phyloP scores from a whole-genome alignment of 1,139 yeast genomes.

The Pichia norvegensis region DNA sequence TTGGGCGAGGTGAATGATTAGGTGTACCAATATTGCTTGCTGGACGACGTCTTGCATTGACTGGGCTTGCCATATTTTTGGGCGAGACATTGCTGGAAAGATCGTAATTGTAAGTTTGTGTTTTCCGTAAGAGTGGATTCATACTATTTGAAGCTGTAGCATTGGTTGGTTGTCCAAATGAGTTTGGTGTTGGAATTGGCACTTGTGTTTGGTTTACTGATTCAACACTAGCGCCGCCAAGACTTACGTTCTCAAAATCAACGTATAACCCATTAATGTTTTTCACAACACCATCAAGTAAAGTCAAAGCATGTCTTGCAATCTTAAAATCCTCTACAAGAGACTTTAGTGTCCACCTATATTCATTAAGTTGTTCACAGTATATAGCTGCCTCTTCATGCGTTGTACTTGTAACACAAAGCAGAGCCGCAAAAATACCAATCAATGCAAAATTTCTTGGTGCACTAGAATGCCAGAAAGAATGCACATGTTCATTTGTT shows the following conservation, averaged over 20 bases:
- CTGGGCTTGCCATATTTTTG: conserved; percentile 3
- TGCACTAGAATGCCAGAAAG: conserved; percentile 84
- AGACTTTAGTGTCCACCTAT: conserved; percentile 65
- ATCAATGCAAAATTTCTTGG: conserved; percentile 70
- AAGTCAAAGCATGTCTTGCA: conserved; percentile 58
- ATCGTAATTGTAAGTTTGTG: conserved; percentile 4
- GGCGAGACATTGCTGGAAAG: conserved; percentile 8
- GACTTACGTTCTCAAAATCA: conserved; percentile 14
- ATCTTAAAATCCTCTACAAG: conserved; percentile 70
- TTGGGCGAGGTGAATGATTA: conserved; percentile 1
- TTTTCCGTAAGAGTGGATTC: neutral
- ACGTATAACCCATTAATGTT: conserved; percentile 60
- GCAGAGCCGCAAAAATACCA: conserved; percentile 77
- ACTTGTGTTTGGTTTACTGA: neutral
- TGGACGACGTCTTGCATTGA: neutral
- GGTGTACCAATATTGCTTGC: conserved; percentile 1
- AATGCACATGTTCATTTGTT: conserved; percentile 72
- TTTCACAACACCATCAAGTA: conserved; percentile 55
- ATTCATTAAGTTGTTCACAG: conserved; percentile 62
- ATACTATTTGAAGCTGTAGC: neutral
- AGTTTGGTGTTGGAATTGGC: neutral
- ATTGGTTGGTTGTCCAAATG: neutral
- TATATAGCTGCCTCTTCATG: conserved; percentile 57
- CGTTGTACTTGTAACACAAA: conserved; percentile 54
- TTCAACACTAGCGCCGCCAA: neutral